phyloP scores from a whole-genome alignment of 2,329 filamentous ascomycete genomes.

The Sporothrix dimorphospora region DNA sequence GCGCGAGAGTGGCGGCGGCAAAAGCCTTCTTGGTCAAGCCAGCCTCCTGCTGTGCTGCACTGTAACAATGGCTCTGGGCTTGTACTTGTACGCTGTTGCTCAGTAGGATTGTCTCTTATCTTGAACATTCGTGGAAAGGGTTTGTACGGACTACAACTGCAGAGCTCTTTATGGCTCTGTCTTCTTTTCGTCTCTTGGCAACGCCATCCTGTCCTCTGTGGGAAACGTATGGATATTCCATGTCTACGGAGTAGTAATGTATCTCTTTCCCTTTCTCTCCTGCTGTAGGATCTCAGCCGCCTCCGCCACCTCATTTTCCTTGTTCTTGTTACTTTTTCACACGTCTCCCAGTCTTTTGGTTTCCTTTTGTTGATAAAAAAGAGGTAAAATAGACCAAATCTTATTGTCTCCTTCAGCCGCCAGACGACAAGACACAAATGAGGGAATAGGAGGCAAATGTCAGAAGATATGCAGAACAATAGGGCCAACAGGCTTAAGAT shows the following conservation, averaged over 20 bases:
- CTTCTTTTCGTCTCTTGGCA: not conserved
- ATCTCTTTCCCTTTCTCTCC: not conserved
- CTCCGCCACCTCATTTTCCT: not conserved
- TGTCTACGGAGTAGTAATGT: not conserved
- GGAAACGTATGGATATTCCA: not conserved
- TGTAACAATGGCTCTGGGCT: not conserved
- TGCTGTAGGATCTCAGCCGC: not conserved
- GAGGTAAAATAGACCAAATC: not conserved
- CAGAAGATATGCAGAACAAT: not conserved
- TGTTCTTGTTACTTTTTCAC: not conserved
- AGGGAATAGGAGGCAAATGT: not conserved
- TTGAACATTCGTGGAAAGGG: not conserved
- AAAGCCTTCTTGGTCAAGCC: not conserved
- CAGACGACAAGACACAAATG: not conserved
- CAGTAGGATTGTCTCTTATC: too few relatives aligned
- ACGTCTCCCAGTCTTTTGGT: not conserved
- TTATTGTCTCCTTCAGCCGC: not conserved
- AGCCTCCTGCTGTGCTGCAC: not conserved
- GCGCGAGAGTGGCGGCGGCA: conserved; percentile 6
- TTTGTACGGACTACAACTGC: not conserved
- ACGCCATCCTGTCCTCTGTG: not conserved
- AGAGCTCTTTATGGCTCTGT: not conserved
- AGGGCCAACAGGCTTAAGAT: not conserved
- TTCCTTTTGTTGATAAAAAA: not conserved
- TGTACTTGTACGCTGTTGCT: not conserved